Evolutionary conservation across 352 stramenopile genomes (phyloP).

Genomic region (Globisporangium carolinianum): DNA sequence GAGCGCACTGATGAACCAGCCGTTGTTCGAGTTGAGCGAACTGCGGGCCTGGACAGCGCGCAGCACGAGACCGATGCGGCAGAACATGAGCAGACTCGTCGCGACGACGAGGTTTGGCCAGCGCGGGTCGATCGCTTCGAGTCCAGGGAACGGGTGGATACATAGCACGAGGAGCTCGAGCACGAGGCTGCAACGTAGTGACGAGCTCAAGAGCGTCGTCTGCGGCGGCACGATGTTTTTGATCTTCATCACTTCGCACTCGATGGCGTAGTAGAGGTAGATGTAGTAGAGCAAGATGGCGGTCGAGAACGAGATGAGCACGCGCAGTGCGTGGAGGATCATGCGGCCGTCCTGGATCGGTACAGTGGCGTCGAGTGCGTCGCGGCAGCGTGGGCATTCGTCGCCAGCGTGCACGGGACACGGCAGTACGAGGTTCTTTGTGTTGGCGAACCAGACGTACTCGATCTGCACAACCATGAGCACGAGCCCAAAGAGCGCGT

Average conservation of each 20-base stretch:
- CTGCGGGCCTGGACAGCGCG: slow-evolving; percentile 55
- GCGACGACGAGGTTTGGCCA: slow-evolving; percentile 55
- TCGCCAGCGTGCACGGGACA: slow-evolving; percentile 25
- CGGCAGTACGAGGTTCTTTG: slow-evolving; percentile 20
- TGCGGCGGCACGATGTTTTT: slow-evolving; percentile 75
- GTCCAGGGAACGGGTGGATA: slow-evolving; percentile 63
- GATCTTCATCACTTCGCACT: slow-evolving; percentile 74
- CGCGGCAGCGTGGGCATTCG: slow-evolving; percentile 33
- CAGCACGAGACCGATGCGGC: slow-evolving; percentile 39
- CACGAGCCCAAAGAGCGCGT: slow-evolving; percentile 47
- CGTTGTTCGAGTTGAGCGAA: slow-evolving; percentile 77
- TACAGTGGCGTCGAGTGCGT: slow-evolving; percentile 19
- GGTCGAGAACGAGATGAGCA: slow-evolving; percentile 64
- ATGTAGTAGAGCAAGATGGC: slow-evolving; percentile 64
- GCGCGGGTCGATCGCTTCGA: slow-evolving; percentile 51
- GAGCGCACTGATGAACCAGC: slow-evolving; percentile 72
- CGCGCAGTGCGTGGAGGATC: slow-evolving; percentile 54
- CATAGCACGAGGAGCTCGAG: slow-evolving; percentile 43
- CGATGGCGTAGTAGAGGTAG: slow-evolving; percentile 53
- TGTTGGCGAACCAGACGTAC: slow-evolving; percentile 67
- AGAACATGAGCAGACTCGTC: slow-evolving; percentile 60
- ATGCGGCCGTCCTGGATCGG: slow-evolving; percentile 46
- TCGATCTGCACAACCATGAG: slow-evolving; percentile 77
- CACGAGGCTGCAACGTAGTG: slow-evolving; percentile 35
- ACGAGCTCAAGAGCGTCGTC: slow-evolving; percentile 53